Evolutionary conservation across 148 eudicot species (phyloP).

Genomic region (Drosera capensis): DNA sequence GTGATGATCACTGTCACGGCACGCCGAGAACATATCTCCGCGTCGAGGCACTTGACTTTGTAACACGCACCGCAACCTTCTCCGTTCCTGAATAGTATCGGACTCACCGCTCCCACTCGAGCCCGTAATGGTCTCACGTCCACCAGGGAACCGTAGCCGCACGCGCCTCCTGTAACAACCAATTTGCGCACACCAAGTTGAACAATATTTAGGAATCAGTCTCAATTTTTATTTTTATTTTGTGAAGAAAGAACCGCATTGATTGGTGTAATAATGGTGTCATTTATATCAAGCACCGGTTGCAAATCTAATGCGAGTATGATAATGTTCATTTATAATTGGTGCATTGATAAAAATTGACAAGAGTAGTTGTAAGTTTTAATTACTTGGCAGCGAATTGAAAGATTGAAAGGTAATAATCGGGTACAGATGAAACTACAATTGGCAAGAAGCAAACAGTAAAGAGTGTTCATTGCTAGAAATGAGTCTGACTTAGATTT

Average conservation of each 20-base stretch:
- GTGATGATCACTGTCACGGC: slow-evolving; percentile 87
- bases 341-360: too few species aligned
- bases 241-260: not conserved
- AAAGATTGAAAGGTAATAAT: too few species aligned
- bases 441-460: too few species aligned
- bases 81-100: slow-evolving; percentile 62
- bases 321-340: too few species aligned
- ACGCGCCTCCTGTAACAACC: slow-evolving; percentile 70
- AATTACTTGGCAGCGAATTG: too few species aligned
- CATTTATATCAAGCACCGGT: too few species aligned
- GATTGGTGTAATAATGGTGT: not conserved
- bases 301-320: too few species aligned
- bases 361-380: too few species aligned
- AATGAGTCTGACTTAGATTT: too few species aligned
- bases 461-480: too few species aligned
- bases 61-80: slow-evolving; percentile 99
- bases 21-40: slow-evolving; percentile 52
- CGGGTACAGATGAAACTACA: too few species aligned
- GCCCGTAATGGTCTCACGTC: slow-evolving; percentile 88
- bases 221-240: too few species aligned
- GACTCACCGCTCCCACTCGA: slow-evolving; percentile 77
- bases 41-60: slow-evolving; percentile 76
- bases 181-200: not conserved
- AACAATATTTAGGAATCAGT: not conserved
- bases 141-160: slow-evolving; percentile 87